A percentile compares a stretch with the other conserved stretches of the same genome.
Conservation (phyloP, 345 rosid species). For the Draba incana region DNA sequence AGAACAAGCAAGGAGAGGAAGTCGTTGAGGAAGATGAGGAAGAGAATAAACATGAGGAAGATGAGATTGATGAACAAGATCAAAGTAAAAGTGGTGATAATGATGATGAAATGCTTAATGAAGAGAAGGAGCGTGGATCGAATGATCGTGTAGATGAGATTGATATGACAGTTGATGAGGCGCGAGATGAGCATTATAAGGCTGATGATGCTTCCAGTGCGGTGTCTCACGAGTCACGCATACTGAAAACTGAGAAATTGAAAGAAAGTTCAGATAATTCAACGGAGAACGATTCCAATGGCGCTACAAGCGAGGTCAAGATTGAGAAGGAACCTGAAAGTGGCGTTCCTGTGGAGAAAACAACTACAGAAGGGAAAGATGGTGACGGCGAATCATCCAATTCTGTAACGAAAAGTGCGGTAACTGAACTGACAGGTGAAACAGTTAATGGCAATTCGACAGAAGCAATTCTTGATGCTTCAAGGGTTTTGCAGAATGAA, state of each 20-base stretch:
- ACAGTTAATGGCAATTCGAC: conserved; percentile 34
- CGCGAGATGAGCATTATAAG: conserved; percentile 80
- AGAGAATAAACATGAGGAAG: conserved; percentile 51
- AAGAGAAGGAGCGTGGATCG: conserved; percentile 48
- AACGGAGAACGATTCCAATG: conserved; percentile 36
- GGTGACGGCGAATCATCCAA: conserved; percentile 25
- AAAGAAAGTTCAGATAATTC: conserved; percentile 48
- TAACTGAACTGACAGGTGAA: conserved; percentile 44
- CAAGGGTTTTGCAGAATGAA: conserved; percentile 47
- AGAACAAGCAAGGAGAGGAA: conserved; percentile 51
- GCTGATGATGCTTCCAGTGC: conserved; percentile 99
- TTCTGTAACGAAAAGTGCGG: conserved; percentile 27
- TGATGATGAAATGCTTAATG: conserved; percentile 57
- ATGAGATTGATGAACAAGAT: conserved; percentile 53
- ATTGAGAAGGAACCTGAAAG: conserved; percentile 40
- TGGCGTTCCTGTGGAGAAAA: conserved; percentile 21
- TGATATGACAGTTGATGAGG: conserved; percentile 56
- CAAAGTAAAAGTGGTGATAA: conserved; percentile 48
- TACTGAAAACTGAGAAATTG: conserved; percentile 44
- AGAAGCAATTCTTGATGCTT: conserved; percentile 35
- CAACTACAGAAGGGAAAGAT: conserved; percentile 45
- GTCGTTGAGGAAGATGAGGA: conserved; percentile 50
- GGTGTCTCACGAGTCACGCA: conserved; percentile 73
- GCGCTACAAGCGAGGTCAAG: conserved; percentile 29
- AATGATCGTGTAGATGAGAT: conserved; percentile 44